Evolutionary conservation across 495 filamentous ascomycete genomes (phyloP).

Genomic region (Aspergillus nidulans): DNA sequence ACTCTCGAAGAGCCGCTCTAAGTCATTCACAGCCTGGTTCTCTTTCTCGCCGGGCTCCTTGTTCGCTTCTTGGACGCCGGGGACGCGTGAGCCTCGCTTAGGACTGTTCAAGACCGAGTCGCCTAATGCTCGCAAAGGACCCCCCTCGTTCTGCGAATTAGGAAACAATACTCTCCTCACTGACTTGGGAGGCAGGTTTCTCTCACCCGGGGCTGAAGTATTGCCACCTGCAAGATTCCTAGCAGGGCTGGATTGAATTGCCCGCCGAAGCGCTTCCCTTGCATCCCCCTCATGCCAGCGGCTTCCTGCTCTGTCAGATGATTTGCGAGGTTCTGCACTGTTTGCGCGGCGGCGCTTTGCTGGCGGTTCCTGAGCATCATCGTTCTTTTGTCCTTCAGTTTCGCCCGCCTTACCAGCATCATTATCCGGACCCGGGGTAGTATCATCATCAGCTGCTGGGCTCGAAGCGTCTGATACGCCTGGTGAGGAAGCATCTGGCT

Average conservation of each 20-base stretch:
- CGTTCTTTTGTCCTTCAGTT: conserved; percentile 20
- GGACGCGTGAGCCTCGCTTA: conserved; percentile 42
- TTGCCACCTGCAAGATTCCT: conserved; percentile 58
- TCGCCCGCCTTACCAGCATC: conserved; percentile 17
- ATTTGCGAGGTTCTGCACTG: conserved; percentile 35
- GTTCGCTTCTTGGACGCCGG: conserved; percentile 27
- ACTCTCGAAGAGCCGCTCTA: conserved; percentile 59
- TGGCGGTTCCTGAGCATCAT: conserved; percentile 25
- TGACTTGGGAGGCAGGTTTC: conserved; percentile 53
- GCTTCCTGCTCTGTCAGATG: conserved; percentile 25
- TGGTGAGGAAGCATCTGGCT: conserved; percentile 36
- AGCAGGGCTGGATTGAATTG: conserved; percentile 70
- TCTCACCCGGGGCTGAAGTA: conserved; percentile 57
- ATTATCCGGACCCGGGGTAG: conserved; percentile 32
- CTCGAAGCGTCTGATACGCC: conserved; percentile 41
- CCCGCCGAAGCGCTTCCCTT: conserved; percentile 54
- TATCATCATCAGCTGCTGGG: conserved; percentile 33
- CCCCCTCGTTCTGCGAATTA: conserved; percentile 48
- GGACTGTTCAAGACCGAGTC: conserved; percentile 55
- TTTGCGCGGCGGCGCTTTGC: conserved; percentile 38
- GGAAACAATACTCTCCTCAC: conserved; percentile 80
- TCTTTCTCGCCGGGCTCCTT: conserved; percentile 44
- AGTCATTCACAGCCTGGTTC: conserved; percentile 41
- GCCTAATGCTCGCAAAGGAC: conserved; percentile 53
- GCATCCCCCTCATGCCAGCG: conserved; percentile 51